Base-by-base conservation (phyloP, 495 filamentous ascomycete genomes). In the Niebla homalea region DNA sequence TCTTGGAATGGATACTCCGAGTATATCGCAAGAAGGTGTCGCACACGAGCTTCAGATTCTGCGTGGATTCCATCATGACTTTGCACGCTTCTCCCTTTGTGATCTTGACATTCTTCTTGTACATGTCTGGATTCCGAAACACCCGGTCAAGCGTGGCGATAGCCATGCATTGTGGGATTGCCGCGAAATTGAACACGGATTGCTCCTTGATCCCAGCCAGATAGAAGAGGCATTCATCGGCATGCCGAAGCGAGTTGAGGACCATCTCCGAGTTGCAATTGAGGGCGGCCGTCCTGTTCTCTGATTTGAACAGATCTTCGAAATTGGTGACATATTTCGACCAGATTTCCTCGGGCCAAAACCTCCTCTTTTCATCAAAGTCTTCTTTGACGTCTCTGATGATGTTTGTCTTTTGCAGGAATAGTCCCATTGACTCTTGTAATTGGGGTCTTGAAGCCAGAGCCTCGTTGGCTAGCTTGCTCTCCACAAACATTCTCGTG, bases 161-260 rank as follows among this genome's bases (percentile, higher is more conserved):
- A 23, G 93, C 92, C 92, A 98, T 98, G 52, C 81, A 71, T 67
- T 98, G 92, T n/a, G 92, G 92, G 57, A 98, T 98, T 39, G 93
- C 90, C 39, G 87, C 87, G 64, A 98, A 98, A 72, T 98, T 97
- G 83, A 98, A 98, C n/a, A 95, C 88, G 64, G 85, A 92, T 69
- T 97, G 92, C 64, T 98, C 92, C 51, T 84, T 86, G 40, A 97
- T 75, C 19, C 89, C 93, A 20, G 93, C 93, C 68, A 98, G 85
- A 71, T 98, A 98, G 71, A 89, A 97, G 8, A 98, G 70, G 66
- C 89, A 96, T 58, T 97, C 87, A 54, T 94, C 87, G 25, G 80
- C 87, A 56, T 94, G 88, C 62, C 78, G 74, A 42, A 98, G 75
- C 18, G 89, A 83, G 49, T 90, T 85, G 36, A 97, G 70, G 19